Percentiles rank a stretch among this genome's conserved stretches.
phyloP scores from a whole-genome alignment of 805 yeast species.

The baker's yeast (Saccharomyces cerevisiae) region DNA sequence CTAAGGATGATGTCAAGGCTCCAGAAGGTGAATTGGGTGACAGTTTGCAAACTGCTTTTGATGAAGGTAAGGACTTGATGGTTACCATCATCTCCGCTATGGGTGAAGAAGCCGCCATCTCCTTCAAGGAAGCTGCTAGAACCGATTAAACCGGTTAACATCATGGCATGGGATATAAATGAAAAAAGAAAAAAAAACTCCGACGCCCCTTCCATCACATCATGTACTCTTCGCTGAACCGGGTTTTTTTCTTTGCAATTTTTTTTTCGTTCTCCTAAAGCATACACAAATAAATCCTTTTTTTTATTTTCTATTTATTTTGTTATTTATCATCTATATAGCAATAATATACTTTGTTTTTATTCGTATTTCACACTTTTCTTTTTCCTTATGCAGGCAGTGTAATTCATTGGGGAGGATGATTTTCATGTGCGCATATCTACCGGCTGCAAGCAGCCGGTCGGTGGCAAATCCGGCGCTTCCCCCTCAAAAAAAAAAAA shows the following conservation, averaged over 20 bases:
- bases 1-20: slow-evolving; percentile 95
- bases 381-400: not conserved
- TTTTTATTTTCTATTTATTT: not conserved
- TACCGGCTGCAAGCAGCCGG: not conserved
- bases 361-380: not conserved
- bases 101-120: slow-evolving; percentile 98
- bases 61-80: slow-evolving; percentile 92
- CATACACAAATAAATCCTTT: slow-evolving; percentile 1
- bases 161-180: not conserved
- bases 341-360: not conserved
- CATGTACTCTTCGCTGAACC: not conserved
- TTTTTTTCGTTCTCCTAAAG: not conserved
- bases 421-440: not conserved
- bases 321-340: not conserved
- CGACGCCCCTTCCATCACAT: not conserved
- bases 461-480: not conserved
- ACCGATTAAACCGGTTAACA: slow-evolving; percentile 16
- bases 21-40: slow-evolving; percentile 98
- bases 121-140: slow-evolving; percentile 96
- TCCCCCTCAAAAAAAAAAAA: not conserved
- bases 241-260: not conserved
- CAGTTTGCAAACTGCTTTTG: slow-evolving; percentile 80
- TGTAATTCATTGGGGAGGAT: not conserved
- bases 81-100: slow-evolving; percentile 94
- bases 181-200: not conserved